Evolutionary conservation across 73 alveolate species (phyloP).

Genomic region (Tetrahymena borealis): DNA sequence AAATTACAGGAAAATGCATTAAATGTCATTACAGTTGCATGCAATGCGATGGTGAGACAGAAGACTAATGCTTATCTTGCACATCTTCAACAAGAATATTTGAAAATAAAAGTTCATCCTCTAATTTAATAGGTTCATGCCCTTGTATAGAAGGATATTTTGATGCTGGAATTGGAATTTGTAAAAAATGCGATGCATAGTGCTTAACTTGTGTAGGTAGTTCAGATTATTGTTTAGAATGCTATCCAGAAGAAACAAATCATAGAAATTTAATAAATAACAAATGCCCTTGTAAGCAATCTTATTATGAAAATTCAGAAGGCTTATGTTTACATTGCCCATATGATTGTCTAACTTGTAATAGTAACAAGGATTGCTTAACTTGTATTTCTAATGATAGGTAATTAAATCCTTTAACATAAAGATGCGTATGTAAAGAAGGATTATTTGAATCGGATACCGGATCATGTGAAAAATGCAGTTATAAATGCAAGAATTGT

Average conservation of each 20-base stretch:
- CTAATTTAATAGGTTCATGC: neutral
- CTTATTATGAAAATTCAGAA: neutral
- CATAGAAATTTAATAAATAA: neutral
- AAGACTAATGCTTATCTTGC: neutral
- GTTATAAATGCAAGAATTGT: neutral
- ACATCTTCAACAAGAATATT: neutral
- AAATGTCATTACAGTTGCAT: neutral
- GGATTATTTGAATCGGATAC: neutral
- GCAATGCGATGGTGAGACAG: neutral
- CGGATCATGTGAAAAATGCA: neutral
- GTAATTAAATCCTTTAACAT: neutral
- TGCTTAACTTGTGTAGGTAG: neutral
- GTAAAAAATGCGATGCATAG: neutral
- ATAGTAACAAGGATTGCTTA: neutral
- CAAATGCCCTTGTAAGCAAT: neutral
- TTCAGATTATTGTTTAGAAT: neutral
- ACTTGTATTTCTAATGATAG: neutral
- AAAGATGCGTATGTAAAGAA: neutral
- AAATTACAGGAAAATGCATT: neutral
- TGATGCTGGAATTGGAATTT: neutral
- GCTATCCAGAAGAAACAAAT: neutral
- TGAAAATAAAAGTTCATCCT: neutral
- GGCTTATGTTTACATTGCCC: neutral
- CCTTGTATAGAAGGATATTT: neutral
- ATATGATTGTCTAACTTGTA: neutral